Evolutionary conservation across 2,329 filamentous ascomycete genomes (phyloP), one percentile per base, ranked within the genome.

Genomic region (Botrytis deweyae): DNA sequence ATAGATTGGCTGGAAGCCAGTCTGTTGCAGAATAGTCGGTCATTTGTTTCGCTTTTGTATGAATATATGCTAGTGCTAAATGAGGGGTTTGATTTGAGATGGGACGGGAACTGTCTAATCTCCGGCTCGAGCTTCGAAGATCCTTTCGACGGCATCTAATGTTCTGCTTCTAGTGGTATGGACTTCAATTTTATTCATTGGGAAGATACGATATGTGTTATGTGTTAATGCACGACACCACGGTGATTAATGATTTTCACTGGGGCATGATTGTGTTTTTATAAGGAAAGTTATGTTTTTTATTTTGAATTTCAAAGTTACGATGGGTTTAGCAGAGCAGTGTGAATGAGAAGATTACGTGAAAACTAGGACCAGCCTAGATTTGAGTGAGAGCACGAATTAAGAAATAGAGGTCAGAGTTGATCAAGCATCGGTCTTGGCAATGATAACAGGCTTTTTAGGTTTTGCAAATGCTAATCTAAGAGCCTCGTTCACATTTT

Each of bases 401-500:
- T 25, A 40, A 14, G 18, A 38, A 20, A 62, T 12, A 5, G 7
- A 40, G 59, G 38, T 62, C 33, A 18, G 14, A 62, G 20, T 40
- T n/a, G 22, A 40, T 25, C 36, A n/a, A 62, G 38, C 20, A 25
- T 40, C 59, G 22, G 33, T 40, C 12, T 14, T 22, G n/a, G 18
- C 22, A 62, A 40, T n/a, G 20, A 62, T 16, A 9, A 16, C 20
- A n/a, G 33, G 10, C 22, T 38, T 62, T 16, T n/a, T 14, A 4
- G 16, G 5, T 12, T 25, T 40, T 2, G 0, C 18, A 8, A 40
- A 62, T 62, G 5, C 33, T 16, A 25, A 22, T 62, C 36, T 25
- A 40, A 40, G 36, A 0, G 10, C 20, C 33, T 61, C 0, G 14
- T 38, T 40, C 9, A 36, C 0, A 40, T 7, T 2, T 22, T 2